A percentile compares a stretch with the other conserved stretches of the same genome.
These are phyloP conservation scores for Tranzscheliella williamsii DNA, from an alignment of 1,284 basidiomycete genomes.

Conservation along the genomic window DNA sequence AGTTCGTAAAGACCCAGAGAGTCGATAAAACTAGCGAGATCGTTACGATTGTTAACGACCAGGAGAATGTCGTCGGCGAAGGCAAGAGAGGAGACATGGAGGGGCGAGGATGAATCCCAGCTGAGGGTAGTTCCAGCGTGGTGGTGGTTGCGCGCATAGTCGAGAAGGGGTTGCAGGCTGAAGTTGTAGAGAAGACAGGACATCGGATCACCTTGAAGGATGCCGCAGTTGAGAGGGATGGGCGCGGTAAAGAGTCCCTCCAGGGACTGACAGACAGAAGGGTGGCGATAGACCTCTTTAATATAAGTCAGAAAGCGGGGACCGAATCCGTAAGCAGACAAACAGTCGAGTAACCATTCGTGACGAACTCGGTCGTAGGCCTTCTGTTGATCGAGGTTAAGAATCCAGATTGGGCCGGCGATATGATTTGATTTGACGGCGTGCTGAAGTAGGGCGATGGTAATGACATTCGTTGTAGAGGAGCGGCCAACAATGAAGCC, in stretches of 20 bases:
- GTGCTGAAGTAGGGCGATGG: slow-evolving; percentile 4
- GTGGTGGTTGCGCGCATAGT: background rate
- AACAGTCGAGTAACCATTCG: background rate
- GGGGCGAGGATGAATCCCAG: background rate
- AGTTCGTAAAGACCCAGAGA: slow-evolving; percentile 1
- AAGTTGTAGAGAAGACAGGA: slow-evolving; percentile 7
- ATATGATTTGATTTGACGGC: background rate
- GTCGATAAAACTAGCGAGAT: background rate
- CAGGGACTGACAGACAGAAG: background rate
- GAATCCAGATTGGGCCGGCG: slow-evolving; percentile 1
- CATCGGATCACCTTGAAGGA: slow-evolving; percentile 5
- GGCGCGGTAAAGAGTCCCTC: slow-evolving; percentile 1
- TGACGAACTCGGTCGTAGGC: slow-evolving; percentile 1
- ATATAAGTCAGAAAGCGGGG: background rate
- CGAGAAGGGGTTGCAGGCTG: slow-evolving; percentile 4
- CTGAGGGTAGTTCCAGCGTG: background rate
- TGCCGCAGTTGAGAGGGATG: slow-evolving; percentile 1
- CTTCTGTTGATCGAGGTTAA: slow-evolving; percentile 1
- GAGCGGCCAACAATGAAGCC: slow-evolving; percentile 2
- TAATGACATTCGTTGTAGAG: slow-evolving; percentile 2
- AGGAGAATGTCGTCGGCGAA: background rate
- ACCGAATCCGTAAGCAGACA: slow-evolving; percentile 2
- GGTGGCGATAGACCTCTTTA: background rate
- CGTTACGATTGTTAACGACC: background rate
- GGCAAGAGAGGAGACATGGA: slow-evolving; percentile 2